Evolutionary conservation across 345 rosid genomes (phyloP), one percentile per base, ranked within the genome.

Genomic region (Leavenworthia alabamica): DNA sequence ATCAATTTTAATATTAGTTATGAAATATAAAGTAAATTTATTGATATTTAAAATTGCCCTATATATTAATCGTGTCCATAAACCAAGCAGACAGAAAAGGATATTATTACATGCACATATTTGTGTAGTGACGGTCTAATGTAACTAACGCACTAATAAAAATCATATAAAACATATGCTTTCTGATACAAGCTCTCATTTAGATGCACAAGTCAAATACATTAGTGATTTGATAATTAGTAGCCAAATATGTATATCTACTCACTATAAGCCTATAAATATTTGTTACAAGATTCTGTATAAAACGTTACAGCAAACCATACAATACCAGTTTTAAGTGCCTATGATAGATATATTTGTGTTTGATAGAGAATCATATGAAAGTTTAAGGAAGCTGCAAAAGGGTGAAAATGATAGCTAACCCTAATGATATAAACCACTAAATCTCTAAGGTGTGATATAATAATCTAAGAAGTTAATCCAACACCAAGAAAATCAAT

Each of bases 401-500:
- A 71, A 71, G 43, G 55, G 8, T 71, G 75, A 71, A 56, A 71
- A 49, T 24, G 75, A 71, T 62, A 35, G 66, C 53, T 71, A 71
- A 71, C 60, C 70, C 75, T 71, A 64, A 49, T 63, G 70, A 71
- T 33, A 49, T 36, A 64, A n/a, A 48, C 70, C 60, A 37, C 22
- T 5, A 29, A 40, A 49, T 13, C 31, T 2, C 15, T 48, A 20
- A 48, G 48, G 33, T 64, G 57, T 71, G 70, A 64, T 49, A 29
- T 61, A 23, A 35, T 36, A 56, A 63, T 48, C 62, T 68, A 74
- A 45, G 80, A 73, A 19, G 64, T 56, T 58, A 65, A 44, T 64
- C 83, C 86, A 51, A 82, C 86, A 53, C 83, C 82, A 65, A 82
- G 86, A 79, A 82, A 82, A 63, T 82, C 86, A 52, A 82, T 79